Evolutionary conservation across 352 stramenopile genomes (phyloP).

Genomic region (Elongisporangium prolatum): DNA sequence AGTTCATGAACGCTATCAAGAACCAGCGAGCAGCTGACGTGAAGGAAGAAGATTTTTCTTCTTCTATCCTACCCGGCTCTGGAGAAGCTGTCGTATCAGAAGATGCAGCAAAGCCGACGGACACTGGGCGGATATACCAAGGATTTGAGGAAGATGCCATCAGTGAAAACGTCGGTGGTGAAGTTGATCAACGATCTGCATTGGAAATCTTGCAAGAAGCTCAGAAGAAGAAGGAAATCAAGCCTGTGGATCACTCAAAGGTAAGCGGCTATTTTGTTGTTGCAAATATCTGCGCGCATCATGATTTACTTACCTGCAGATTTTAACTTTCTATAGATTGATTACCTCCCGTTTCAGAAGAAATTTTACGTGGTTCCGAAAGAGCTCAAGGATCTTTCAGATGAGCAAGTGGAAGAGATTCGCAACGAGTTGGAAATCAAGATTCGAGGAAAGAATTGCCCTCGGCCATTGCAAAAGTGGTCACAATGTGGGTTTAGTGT

Average conservation of each 20-base stretch:
- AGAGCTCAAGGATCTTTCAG: slow-evolving; percentile 87
- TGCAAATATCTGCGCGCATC: background rate
- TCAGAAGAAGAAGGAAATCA: slow-evolving; percentile 92
- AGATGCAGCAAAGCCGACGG: slow-evolving; percentile 22
- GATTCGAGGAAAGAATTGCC: slow-evolving; percentile 96
- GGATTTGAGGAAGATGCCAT: slow-evolving; percentile 84
- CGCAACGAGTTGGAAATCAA: slow-evolving; percentile 93
- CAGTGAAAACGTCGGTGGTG: slow-evolving; percentile 57
- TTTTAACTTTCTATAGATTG: slow-evolving; percentile 46
- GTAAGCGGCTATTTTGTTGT: slow-evolving; percentile 10
- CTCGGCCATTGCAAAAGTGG: slow-evolving; percentile 95
- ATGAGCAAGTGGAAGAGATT: slow-evolving; percentile 78
- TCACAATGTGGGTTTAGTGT: slow-evolving; percentile 97
- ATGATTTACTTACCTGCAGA: background rate
- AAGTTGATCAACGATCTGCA: slow-evolving; percentile 77
- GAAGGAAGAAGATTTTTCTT: slow-evolving; percentile 30
- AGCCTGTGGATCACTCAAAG: slow-evolving; percentile 95
- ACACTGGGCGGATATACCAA: slow-evolving; percentile 81
- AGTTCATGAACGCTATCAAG: slow-evolving; percentile 85
- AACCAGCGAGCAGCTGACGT: slow-evolving; percentile 36
- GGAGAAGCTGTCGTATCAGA: background rate
- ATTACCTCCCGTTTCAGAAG: slow-evolving; percentile 98
- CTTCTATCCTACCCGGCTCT: background rate
- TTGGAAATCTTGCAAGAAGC: slow-evolving; percentile 89
- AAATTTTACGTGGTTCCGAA: slow-evolving; percentile 98